phyloP scores from a whole-genome alignment of 106 monocot species.

The Gastrodia elata region DNA sequence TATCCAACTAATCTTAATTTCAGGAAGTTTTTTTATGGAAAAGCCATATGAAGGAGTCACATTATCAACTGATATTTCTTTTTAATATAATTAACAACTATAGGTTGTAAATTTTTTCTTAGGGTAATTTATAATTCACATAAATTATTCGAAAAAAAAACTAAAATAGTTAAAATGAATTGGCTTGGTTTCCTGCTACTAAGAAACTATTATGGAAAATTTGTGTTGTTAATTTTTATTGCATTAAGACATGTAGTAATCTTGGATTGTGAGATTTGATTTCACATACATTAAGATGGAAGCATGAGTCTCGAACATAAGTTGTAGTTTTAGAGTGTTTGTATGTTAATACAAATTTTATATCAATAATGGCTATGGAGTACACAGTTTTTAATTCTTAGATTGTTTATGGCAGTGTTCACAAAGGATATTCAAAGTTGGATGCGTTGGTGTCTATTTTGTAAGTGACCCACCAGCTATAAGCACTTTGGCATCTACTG shows the following conservation, averaged over 20 bases:
- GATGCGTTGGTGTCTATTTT: not conserved
- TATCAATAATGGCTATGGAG: not conserved
- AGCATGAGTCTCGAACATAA: not conserved
- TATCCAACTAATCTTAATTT: not conserved
- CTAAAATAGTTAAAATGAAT: no score
- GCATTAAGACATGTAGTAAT: no score
- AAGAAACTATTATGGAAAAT: no score
- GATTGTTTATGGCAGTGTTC: not conserved
- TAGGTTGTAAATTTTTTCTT: no score
- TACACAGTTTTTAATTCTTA: not conserved
- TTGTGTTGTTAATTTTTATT: no score
- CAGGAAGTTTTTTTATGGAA: not conserved
- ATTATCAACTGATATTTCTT: not conserved
- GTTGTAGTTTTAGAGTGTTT: not conserved
- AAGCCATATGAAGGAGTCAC: not conserved
- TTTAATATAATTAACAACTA: no score
- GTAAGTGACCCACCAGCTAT: not conserved
- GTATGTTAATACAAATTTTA: not conserved
- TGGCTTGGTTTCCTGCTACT: no score
- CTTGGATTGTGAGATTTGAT: not conserved
- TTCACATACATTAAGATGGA: not conserved
- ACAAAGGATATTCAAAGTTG: not conserved
- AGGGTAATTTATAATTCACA: no score
- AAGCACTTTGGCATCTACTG: not conserved
- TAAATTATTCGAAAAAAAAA: no score